Base-by-base conservation (phyloP, 1,284 basidiomycete species). In the Xanthoconium separans region DNA sequence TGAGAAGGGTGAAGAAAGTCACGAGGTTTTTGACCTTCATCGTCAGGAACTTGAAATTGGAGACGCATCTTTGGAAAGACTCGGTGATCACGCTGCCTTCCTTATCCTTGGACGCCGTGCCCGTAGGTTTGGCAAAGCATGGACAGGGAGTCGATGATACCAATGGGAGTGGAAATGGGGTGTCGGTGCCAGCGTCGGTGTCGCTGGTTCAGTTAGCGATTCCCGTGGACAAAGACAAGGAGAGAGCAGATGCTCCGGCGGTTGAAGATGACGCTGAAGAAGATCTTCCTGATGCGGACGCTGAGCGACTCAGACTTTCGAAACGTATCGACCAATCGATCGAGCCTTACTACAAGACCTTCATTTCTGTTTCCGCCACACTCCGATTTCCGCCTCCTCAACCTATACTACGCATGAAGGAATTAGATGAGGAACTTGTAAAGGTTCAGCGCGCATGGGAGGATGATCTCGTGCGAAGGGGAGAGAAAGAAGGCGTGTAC, bases 1-100 rank as follows among this genome's bases (percentile, higher is more conserved):
- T 99, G 51, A 81, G 81, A 49, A 87, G 88, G 41, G 82, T 99
- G 68, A 99, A 99, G 77, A 88, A 90, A 65, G 90, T 99, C 51
- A 90, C 95, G 20, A 81, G 91, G 37, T 94, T 98, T 73, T 82
- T 98, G 72, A 86, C 90, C 1, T 92, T 97, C 68, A 90, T 96
- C 56, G 95, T 93, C 15, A 82, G 90, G 51, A 95, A 97, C 67
- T 75, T 98, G 66, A 94, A 95, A 68, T 81, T 98, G 62, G 97
- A 99, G 75, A 93, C 91, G 1, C 90, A 93, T 65, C 79, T 99
- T 18, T 96, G 95, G 85, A 93, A 92, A 69, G 96, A 99, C 70
- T 93, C 92, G 46, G 85, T 93, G 52, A 89, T 95, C 60, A 89
- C 89, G 6, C 70, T 91, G 18, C 92, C 92, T 11, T 79, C 79